Conservation (phyloP, 78 protist species). For the Diacronema lutheri region DNA sequence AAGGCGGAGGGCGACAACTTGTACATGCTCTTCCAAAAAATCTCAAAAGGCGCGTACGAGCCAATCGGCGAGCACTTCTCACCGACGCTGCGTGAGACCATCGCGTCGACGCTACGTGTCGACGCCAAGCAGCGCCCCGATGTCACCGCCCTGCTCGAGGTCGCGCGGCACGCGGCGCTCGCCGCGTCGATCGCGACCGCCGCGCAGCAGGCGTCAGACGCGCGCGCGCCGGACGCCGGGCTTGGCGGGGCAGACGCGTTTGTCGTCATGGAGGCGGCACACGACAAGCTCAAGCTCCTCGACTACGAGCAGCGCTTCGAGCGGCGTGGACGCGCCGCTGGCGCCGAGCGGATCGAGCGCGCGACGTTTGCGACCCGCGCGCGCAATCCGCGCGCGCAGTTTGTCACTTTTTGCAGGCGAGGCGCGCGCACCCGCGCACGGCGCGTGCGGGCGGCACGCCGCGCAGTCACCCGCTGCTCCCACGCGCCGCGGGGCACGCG, state of each 20-base stretch:
- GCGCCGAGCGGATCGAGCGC: no score
- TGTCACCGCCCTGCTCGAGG: background rate
- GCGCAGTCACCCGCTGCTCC: background rate
- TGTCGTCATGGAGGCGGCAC: background rate
- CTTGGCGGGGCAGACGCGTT: background rate
- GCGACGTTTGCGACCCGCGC: no score
- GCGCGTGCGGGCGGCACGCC: no score
- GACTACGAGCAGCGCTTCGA: background rate
- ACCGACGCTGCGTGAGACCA: background rate
- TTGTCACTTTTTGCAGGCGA: no score
- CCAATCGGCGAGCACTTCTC: background rate
- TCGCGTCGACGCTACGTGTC: background rate
- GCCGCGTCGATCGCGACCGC: no score
- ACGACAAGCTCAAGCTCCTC: background rate
- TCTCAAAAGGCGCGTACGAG: background rate
- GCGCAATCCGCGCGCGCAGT: no score
- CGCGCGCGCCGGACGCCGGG: background rate
- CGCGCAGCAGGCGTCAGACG: background rate
- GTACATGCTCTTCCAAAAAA: slow-evolving; percentile 10
- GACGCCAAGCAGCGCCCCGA: background rate
- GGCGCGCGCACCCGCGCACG: no score
- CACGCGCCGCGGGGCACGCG: background rate
- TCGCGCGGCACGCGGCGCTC: background rate
- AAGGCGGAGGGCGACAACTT: background rate
- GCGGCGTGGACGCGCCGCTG: no score